Evolutionary conservation across 331 rosid species (phyloP).

Genomic region (Pyrus hybrid): DNA sequence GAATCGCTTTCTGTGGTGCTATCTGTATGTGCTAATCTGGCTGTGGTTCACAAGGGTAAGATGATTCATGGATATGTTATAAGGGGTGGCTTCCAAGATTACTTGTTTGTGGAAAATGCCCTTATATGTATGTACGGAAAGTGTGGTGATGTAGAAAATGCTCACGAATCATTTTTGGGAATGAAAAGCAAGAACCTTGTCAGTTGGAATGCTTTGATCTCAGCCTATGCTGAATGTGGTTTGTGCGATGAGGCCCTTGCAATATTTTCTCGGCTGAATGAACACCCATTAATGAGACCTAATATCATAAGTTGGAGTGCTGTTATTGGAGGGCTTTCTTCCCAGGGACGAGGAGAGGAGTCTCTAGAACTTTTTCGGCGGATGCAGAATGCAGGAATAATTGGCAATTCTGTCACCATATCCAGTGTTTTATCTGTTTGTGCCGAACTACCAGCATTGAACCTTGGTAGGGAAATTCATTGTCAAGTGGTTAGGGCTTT

Average conservation of each 20-base stretch:
- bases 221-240: conserved; percentile 68
- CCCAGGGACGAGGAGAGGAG: conserved; percentile 41
- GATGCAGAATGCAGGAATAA: conserved; percentile 60
- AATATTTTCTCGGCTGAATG: conserved; percentile 41
- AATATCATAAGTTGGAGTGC: conserved; percentile 85
- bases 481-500: conserved; percentile 41
- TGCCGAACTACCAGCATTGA: conserved; percentile 58
- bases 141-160: conserved; percentile 39
- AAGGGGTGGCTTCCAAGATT: conserved; percentile 67
- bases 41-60: conserved; percentile 35
- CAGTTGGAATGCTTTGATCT: conserved; percentile 79
- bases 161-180: conserved; percentile 41
- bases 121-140: conserved; percentile 60
- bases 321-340: conserved; percentile 57
- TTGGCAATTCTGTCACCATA: conserved; percentile 54
- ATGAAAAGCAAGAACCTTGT: conserved; percentile 49
- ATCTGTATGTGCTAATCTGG: conserved; percentile 64
- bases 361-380: conserved; percentile 58
- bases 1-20: conserved; percentile 71
- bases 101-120: conserved; percentile 67
- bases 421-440: conserved; percentile 64
- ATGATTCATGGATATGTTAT: conserved; percentile 57
- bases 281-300: conserved; percentile 36
- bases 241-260: conserved; percentile 61
- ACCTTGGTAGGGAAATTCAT: conserved; percentile 71